These are phyloP conservation scores for Retiboletus fuscus DNA, from an alignment of 1,284 basidiomycete species.

Conservation along the genomic window DNA sequence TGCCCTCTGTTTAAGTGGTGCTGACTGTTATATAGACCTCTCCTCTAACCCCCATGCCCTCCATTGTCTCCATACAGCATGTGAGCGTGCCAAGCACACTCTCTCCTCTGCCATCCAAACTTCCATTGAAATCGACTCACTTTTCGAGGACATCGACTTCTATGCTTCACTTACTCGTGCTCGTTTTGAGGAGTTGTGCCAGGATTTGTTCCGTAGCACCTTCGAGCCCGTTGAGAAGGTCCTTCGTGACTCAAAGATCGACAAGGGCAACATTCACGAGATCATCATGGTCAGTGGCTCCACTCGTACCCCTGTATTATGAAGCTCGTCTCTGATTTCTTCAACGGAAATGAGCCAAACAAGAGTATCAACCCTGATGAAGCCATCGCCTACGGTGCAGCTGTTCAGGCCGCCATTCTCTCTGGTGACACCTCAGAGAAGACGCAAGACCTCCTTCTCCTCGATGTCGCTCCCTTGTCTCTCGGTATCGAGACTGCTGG, in stretches of 20 bases:
- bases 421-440: slow-evolving; percentile 98
- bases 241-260: slow-evolving; percentile 97
- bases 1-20: slow-evolving; percentile 4
- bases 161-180: slow-evolving; percentile 98
- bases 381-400: slow-evolving; percentile 99
- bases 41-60: slow-evolving; percentile 94
- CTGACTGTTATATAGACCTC: slow-evolving; percentile 68
- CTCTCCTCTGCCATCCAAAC: slow-evolving; percentile 97
- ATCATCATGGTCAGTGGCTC: slow-evolving; percentile 98
- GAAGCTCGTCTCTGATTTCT: slow-evolving; percentile 98
- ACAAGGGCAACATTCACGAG: slow-evolving; percentile 95
- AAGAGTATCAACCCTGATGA: slow-evolving; percentile 99
- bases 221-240: slow-evolving; percentile 99
- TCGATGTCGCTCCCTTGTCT: slow-evolving; percentile 96
- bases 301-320: slow-evolving; percentile 97
- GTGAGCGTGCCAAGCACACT: slow-evolving; percentile 98
- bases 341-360: slow-evolving; percentile 97
- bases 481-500: slow-evolving; percentile 99
- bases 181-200: slow-evolving; percentile 98
- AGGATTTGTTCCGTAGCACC: slow-evolving; percentile 96
- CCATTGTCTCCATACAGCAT: slow-evolving; percentile 96
- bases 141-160: slow-evolving; percentile 98
- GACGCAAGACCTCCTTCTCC: slow-evolving; percentile 95
- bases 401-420: slow-evolving; percentile 98
- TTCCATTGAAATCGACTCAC: slow-evolving; percentile 97